These are phyloP conservation scores for Suillus subluteus DNA, from an alignment of 768 basidiomycete genomes.

Conservation along the genomic window DNA sequence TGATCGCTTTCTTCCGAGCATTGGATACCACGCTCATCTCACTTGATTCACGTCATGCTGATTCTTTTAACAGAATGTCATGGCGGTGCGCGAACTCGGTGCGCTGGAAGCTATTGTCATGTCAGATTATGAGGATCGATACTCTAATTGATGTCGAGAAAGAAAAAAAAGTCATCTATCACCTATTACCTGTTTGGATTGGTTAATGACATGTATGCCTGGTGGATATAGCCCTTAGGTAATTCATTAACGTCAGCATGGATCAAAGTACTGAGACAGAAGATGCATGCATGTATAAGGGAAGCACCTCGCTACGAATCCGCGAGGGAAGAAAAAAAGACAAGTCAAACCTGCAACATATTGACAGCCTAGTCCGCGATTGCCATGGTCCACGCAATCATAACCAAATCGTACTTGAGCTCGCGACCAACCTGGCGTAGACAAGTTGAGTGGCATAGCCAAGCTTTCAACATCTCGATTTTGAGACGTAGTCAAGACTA, in stretches of 20 bases:
- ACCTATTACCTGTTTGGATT: background rate
- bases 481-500: background rate
- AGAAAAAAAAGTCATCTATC: background rate
- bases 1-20: constrained; percentile 1
- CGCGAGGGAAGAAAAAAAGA: background rate
- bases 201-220: background rate
- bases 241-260: background rate
- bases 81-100: constrained; percentile 63
- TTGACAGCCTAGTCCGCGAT: background rate
- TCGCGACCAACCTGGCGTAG: too few relatives aligned
- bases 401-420: background rate
- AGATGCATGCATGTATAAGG: background rate
- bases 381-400: background rate
- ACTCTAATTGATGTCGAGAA: background rate
- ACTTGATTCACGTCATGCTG: background rate
- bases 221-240: background rate
- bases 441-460: too few relatives aligned
- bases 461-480: background rate
- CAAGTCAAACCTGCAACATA: background rate
- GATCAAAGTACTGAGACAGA: background rate
- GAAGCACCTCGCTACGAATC: background rate
- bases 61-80: constrained; percentile 49
- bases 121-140: constrained; percentile 62
- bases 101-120: constrained; percentile 77
- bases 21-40: background rate